These are phyloP conservation scores for Fraxinus latifolia DNA, from an alignment of 305 asterid genomes.

Conservation along the genomic window DNA sequence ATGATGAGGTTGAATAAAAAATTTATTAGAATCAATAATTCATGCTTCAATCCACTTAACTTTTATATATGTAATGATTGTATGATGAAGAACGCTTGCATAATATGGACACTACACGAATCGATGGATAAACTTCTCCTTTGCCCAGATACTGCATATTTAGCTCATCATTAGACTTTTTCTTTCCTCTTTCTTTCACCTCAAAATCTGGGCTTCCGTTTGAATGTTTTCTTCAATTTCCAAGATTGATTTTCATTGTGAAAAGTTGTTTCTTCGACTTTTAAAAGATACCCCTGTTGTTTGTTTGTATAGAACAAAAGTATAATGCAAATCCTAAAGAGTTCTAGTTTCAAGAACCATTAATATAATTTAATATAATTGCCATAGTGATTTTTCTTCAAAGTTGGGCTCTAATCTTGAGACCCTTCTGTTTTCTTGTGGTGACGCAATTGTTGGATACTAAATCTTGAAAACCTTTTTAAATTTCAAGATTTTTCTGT, in stretches of 20 bases:
- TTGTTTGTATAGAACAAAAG: slow-evolving; percentile 9
- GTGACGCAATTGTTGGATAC: not conserved
- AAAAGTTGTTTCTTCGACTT: slow-evolving; percentile 14
- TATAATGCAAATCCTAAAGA: not conserved
- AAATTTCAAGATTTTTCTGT: not conserved
- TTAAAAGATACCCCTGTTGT: slow-evolving; percentile 2
- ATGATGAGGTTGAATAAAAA: not conserved
- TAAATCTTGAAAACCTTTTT: not conserved
- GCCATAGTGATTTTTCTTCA: not conserved
- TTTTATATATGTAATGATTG: not conserved
- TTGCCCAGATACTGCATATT: slow-evolving; percentile 6
- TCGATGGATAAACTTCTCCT: not conserved
- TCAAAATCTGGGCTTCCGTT: not conserved
- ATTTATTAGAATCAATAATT: not conserved
- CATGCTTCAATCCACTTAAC: not conserved
- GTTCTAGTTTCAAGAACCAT: not conserved
- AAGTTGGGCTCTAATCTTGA: not conserved
- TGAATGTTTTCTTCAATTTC: not conserved
- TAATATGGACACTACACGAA: slow-evolving; percentile 5
- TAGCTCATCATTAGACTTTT: slow-evolving; percentile 14
- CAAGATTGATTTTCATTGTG: slow-evolving; percentile 10
- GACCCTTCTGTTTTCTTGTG: not conserved
- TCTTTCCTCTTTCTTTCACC: slow-evolving; percentile 20
- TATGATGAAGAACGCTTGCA: slow-evolving; percentile 5
- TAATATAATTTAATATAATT: not conserved